Evolutionary conservation across 495 filamentous ascomycete species (phyloP).

Genomic region (Hypoxylon crocopeplum): DNA sequence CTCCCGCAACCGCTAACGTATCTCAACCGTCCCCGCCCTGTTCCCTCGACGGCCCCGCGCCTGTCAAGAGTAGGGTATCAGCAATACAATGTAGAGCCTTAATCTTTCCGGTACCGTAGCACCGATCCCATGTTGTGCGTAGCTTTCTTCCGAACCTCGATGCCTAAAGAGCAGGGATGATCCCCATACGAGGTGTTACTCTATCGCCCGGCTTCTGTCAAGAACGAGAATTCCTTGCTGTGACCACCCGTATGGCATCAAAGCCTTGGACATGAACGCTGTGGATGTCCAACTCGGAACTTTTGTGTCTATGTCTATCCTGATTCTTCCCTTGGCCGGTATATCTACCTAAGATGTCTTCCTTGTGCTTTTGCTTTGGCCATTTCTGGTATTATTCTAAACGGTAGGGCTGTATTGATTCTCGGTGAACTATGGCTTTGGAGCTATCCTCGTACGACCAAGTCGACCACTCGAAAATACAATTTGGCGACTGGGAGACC

Average conservation of each 20-base stretch:
- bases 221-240: constrained; percentile 28
- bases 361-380: background rate
- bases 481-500: constrained; percentile 17
- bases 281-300: background rate
- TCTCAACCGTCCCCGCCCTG: background rate
- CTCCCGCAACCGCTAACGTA: background rate
- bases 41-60: background rate
- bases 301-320: background rate
- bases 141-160: constrained; percentile 25
- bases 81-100: background rate
- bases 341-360: background rate
- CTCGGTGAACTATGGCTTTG: constrained; percentile 14
- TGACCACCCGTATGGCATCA: constrained; percentile 14
- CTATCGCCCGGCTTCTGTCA: constrained; percentile 27
- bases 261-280: background rate
- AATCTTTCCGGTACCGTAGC: constrained; percentile 20
- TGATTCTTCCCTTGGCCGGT: background rate
- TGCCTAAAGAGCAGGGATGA: constrained; percentile 26
- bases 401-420: background rate
- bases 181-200: constrained; percentile 11
- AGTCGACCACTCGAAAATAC: constrained; percentile 4
- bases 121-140: constrained; percentile 27
- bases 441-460: constrained; percentile 6
- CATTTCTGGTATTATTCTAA: too few relatives aligned
- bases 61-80: background rate